These are phyloP conservation scores for Fusarium globosum DNA, from an alignment of 2,329 filamentous ascomycete species.

Conservation along the genomic window DNA sequence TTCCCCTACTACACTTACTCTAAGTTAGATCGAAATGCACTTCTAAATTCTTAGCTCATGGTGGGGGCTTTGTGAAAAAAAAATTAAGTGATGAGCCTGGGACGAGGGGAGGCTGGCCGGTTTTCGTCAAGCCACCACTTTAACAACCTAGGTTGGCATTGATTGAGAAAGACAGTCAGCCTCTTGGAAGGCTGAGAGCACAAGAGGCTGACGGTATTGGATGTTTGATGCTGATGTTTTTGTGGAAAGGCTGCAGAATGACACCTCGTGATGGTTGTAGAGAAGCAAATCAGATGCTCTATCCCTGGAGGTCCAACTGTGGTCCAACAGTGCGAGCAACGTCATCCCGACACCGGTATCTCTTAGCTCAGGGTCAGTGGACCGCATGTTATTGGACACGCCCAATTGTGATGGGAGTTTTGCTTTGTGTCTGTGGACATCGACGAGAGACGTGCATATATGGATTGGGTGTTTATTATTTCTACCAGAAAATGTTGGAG, in stretches of 20 bases:
- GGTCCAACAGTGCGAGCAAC: slow-evolving; percentile 39
- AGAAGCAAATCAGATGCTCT: slow-evolving; percentile 16
- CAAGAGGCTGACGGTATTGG: slow-evolving; percentile 15
- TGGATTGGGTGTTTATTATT: slow-evolving; percentile 1
- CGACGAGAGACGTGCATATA: neutral
- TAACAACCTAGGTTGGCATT: neutral
- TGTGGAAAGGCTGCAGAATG: slow-evolving; percentile 15
- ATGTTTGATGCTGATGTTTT: neutral
- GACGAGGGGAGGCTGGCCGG: slow-evolving; percentile 8
- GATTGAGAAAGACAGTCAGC: neutral
- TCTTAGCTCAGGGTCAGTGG: slow-evolving; percentile 22
- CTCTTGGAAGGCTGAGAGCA: slow-evolving; percentile 8
- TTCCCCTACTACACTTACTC: neutral
- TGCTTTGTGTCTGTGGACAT: slow-evolving; percentile 11
- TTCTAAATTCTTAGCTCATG: slow-evolving; percentile 30
- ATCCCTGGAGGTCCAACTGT: slow-evolving; percentile 3
- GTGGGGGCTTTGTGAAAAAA: slow-evolving; percentile 25
- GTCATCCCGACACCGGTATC: slow-evolving; percentile 8
- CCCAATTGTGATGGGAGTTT: slow-evolving; percentile 10
- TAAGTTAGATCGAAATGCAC: slow-evolving; percentile 19
- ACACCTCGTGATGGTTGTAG: slow-evolving; percentile 8
- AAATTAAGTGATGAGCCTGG: slow-evolving; percentile 5
- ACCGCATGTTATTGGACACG: slow-evolving; percentile 15
- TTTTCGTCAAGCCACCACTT: slow-evolving; percentile 21
- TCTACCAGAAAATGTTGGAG: slow-evolving; percentile 18